phyloP scores from a whole-genome alignment of 2,329 filamentous ascomycete genomes.

The Aspergillus tamarii region DNA sequence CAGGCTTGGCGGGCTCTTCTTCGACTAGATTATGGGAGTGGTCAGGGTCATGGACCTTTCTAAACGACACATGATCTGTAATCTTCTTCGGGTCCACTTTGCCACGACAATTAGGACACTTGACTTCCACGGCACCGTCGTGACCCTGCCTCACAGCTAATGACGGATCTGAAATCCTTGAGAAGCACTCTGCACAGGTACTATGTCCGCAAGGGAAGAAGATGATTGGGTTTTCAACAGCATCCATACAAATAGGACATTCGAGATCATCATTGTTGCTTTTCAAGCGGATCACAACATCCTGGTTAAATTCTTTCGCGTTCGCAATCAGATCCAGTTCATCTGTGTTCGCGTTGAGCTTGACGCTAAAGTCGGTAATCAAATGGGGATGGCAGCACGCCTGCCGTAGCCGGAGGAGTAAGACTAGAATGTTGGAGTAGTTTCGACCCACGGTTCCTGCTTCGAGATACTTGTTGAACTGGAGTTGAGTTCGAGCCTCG shows the following conservation, averaged over 20 bases:
- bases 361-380: constrained; percentile 66
- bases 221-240: constrained; percentile 72
- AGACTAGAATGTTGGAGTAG: constrained; percentile 79
- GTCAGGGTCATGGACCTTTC: constrained; percentile 69
- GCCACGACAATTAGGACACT: constrained; percentile 77
- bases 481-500: constrained; percentile 67
- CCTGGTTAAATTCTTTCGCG: constrained; percentile 61
- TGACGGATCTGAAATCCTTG: constrained; percentile 66
- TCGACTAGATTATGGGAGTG: constrained; percentile 36
- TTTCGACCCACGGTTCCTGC: constrained; percentile 69
- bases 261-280: constrained; percentile 66
- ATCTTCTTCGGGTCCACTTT: constrained; percentile 68
- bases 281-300: constrained; percentile 70
- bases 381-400: constrained; percentile 77
- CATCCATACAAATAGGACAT: constrained; percentile 83
- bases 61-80: constrained; percentile 75
- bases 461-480: constrained; percentile 77
- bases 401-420: constrained; percentile 78
- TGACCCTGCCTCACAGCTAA: constrained; percentile 62
- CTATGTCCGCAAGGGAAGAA: constrained; percentile 84
- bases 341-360: constrained; percentile 49
- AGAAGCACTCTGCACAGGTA: constrained; percentile 76
- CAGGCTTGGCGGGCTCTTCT: background rate
- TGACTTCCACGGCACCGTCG: constrained; percentile 56
- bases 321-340: constrained; percentile 63